A percentile compares a stretch with the other conserved stretches of the same genome.
phyloP scores from a whole-genome alignment of 805 yeast species.

The Spathaspora arborariae region DNA sequence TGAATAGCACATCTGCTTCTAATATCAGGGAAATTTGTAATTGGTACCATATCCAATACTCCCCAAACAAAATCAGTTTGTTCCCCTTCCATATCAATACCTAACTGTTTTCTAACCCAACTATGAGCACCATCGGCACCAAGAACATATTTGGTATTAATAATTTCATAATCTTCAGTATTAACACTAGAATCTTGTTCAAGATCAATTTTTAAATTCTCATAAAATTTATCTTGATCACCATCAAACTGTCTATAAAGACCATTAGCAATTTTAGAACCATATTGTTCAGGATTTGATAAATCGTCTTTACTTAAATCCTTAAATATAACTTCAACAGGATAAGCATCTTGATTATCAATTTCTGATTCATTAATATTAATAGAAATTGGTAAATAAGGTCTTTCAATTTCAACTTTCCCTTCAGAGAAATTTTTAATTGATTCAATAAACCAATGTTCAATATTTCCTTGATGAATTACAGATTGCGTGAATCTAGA shows the following conservation, averaged over 20 bases:
- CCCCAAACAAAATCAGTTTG: slow-evolving; percentile 33
- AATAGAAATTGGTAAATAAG: slow-evolving; percentile 13
- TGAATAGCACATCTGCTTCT: slow-evolving; percentile 29
- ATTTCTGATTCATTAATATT: slow-evolving; percentile 12
- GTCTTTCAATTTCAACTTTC: slow-evolving; percentile 14
- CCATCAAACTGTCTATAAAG: slow-evolving; percentile 23
- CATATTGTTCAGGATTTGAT: slow-evolving; percentile 11
- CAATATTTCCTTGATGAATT: slow-evolving; percentile 28
- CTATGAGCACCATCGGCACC: slow-evolving; percentile 24
- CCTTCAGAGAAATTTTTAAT: slow-evolving; percentile 16
- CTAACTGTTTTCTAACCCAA: slow-evolving; percentile 28
- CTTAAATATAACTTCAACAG: slow-evolving; percentile 14
- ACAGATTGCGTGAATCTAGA: slow-evolving; percentile 25
- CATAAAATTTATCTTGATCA: slow-evolving; percentile 14
- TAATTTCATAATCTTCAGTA: slow-evolving; percentile 12
- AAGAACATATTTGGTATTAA: slow-evolving; percentile 27
- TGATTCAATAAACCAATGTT: slow-evolving; percentile 20
- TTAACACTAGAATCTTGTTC: slow-evolving; percentile 6
- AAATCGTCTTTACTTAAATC: slow-evolving; percentile 10
- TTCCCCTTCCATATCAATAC: slow-evolving; percentile 30
- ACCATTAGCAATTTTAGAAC: slow-evolving; percentile 20
- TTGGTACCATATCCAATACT: slow-evolving; percentile 30
- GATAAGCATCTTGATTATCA: slow-evolving; percentile 9
- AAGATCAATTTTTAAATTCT: slow-evolving; percentile 1
- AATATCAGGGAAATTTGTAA: slow-evolving; percentile 33